phyloP scores from a whole-genome alignment of 2,329 filamentous ascomycete species.

The Ilyonectria sp. region DNA sequence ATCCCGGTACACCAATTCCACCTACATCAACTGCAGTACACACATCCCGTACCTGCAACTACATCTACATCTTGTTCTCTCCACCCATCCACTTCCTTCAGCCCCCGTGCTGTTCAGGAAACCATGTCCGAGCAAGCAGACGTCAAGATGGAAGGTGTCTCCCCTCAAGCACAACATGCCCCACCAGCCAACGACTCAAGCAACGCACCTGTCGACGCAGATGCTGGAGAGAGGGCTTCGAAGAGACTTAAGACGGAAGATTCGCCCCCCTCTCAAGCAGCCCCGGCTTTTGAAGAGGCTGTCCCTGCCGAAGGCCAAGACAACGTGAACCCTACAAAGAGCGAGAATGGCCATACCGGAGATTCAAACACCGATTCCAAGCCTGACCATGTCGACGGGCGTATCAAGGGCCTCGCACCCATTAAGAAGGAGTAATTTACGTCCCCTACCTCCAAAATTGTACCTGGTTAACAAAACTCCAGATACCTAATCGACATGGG shows the following conservation, averaged over 20 bases:
- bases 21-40: neutral
- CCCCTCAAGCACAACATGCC: conserved; percentile 34
- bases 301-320: conserved; percentile 31
- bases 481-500: conserved; percentile 61
- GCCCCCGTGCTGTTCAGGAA: neutral
- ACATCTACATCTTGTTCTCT: neutral
- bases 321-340: conserved; percentile 35
- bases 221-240: conserved; percentile 59
- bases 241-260: conserved; percentile 73
- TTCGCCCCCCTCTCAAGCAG: conserved; percentile 37
- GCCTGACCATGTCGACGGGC: conserved; percentile 44
- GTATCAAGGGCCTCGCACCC: conserved; percentile 73
- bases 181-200: conserved; percentile 37
- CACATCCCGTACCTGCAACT: neutral
- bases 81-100: neutral
- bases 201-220: conserved; percentile 22
- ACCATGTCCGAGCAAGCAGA: conserved; percentile 50
- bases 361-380: conserved; percentile 26
- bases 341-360: conserved; percentile 34
- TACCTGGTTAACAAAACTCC: conserved; percentile 21
- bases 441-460: neutral
- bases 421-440: conserved; percentile 80
- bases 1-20: conserved; percentile 2
- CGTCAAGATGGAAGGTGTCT: conserved; percentile 40
- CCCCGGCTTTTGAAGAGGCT: conserved; percentile 38